These are phyloP conservation scores for Berkeleyomyces basicola DNA, from an alignment of 2,329 filamentous ascomycete species.

Conservation along the genomic window DNA sequence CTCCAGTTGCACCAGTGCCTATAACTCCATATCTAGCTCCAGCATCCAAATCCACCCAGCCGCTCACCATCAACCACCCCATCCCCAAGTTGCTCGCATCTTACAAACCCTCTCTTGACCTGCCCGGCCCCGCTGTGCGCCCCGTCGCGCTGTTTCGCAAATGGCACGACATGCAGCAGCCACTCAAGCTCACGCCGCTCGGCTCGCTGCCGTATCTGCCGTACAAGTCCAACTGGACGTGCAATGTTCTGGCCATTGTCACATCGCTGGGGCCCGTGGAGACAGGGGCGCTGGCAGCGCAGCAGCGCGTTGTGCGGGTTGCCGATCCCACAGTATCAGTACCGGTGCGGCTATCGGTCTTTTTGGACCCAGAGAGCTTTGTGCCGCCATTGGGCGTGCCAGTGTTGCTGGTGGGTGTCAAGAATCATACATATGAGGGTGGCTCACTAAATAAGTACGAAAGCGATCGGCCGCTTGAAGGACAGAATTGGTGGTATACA, in stretches of 20 bases:
- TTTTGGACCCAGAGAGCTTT: slow-evolving; percentile 35
- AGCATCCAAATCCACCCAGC: not conserved
- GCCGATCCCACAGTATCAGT: slow-evolving; percentile 35
- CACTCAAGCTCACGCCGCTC: slow-evolving; percentile 35
- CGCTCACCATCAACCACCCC: slow-evolving; percentile 21
- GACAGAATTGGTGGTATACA: slow-evolving; percentile 35
- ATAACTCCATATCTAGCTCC: not conserved
- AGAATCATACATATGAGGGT: slow-evolving; percentile 39
- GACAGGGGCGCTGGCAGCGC: slow-evolving; percentile 31
- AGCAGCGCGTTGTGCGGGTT: slow-evolving; percentile 35
- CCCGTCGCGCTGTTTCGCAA: slow-evolving; percentile 26
- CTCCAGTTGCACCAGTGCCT: not conserved
- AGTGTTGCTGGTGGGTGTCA: slow-evolving; percentile 36
- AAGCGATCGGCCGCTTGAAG: slow-evolving; percentile 23
- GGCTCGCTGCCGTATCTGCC: slow-evolving; percentile 34
- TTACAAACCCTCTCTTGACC: not conserved
- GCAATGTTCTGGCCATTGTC: slow-evolving; percentile 37
- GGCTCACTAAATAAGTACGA: slow-evolving; percentile 30
- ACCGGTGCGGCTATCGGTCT: slow-evolving; percentile 36
- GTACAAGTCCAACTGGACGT: slow-evolving; percentile 41
- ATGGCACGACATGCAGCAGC: slow-evolving; percentile 25
- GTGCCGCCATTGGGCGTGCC: slow-evolving; percentile 30
- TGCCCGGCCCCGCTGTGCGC: not conserved
- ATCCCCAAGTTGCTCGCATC: slow-evolving; percentile 4
- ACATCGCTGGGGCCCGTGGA: slow-evolving; percentile 31